Base-by-base conservation (phyloP, 164 flowering plant genomes). In the Nymphaea thermarum region DNA sequence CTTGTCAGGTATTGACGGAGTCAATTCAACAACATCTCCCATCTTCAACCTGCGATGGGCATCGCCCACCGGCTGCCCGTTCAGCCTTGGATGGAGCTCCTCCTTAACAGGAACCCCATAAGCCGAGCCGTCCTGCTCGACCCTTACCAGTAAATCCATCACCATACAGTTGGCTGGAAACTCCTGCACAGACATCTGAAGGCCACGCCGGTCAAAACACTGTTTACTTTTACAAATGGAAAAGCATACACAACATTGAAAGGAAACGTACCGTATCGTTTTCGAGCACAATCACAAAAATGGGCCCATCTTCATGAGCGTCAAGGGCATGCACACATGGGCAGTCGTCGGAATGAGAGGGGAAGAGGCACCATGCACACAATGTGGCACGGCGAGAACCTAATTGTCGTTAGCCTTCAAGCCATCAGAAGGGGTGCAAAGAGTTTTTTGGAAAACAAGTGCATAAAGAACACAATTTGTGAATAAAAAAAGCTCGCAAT, bases 141-240 rank as follows among this genome's bases (percentile, higher is more conserved):
- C 80, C 69, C 82, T 80, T 62, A 80, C 87, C 70, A 91, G 66
- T 63, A 91, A 68, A 76, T 91, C 90, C 87, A 73, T 81, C 51
- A 95, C 67, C 2, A 90, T 84, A 3, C 96, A 82, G 73, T 85
- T 82, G 61, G 85, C 81, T 4, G 95, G 92, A 57, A 90, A 80
- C 77, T 91, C 99, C 71, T 88, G 90, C 65, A 94, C 96, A 12
- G 96, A 87, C 99, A 91, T 94, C 99, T 94, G 88, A 74, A 72
- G 57, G 14, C 57, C 57, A 51, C 55, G 7, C 12, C 7, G 55
- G 7, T 51, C 5, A 15, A 10, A 51, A 51, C 8, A 5, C 36
- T 25, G 36, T 25, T 25, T 25, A 25, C 36, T 25, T 25, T 25
- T 25, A 25, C 36, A 15, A 51, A 51, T 8, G 15, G 57, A 15